phyloP scores from a whole-genome alignment of 352 stramenopile species.

The Pythium phragmitis region DNA sequence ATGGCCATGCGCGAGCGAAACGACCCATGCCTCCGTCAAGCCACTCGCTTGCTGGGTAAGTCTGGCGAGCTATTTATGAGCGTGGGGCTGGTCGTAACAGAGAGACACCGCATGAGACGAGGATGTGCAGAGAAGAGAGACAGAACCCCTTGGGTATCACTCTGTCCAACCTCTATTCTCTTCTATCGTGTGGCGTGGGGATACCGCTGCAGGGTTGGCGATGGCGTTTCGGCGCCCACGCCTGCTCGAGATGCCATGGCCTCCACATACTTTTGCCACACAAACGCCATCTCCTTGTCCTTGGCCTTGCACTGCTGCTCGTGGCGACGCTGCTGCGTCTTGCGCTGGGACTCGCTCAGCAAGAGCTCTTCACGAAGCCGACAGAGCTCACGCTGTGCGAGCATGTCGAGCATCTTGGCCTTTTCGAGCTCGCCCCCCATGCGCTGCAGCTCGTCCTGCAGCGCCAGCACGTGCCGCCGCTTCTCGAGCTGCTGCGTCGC shows the following conservation, averaged over 20 bases:
- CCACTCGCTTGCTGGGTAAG: background rate
- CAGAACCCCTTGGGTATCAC: too few relatives aligned
- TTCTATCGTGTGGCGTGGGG: slow-evolving; percentile 5
- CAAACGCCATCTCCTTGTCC: slow-evolving; percentile 63
- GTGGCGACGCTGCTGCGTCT: slow-evolving; percentile 48
- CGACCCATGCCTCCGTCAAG: background rate
- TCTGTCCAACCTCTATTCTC: too few relatives aligned
- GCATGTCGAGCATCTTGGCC: slow-evolving; percentile 42
- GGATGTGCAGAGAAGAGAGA: background rate
- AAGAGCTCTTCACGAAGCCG: slow-evolving; percentile 60
- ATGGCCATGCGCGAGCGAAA: background rate
- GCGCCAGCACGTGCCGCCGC: slow-evolving; percentile 31
- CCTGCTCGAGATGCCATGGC: slow-evolving; percentile 21
- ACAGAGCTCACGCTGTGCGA: slow-evolving; percentile 47
- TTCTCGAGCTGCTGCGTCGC: slow-evolving; percentile 34
- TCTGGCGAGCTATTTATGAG: background rate
- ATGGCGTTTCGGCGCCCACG: background rate
- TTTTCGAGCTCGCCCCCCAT: slow-evolving; percentile 34
- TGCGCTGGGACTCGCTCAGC: slow-evolving; percentile 55
- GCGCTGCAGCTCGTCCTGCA: slow-evolving; percentile 36
- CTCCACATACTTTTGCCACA: slow-evolving; percentile 72
- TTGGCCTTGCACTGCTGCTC: slow-evolving; percentile 52
- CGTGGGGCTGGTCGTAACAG: background rate
- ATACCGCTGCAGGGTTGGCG: background rate
- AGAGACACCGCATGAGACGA: background rate